These are phyloP conservation scores for Pisolithus marmoratus DNA, from an alignment of 768 basidiomycete species.

Conservation along the genomic window DNA sequence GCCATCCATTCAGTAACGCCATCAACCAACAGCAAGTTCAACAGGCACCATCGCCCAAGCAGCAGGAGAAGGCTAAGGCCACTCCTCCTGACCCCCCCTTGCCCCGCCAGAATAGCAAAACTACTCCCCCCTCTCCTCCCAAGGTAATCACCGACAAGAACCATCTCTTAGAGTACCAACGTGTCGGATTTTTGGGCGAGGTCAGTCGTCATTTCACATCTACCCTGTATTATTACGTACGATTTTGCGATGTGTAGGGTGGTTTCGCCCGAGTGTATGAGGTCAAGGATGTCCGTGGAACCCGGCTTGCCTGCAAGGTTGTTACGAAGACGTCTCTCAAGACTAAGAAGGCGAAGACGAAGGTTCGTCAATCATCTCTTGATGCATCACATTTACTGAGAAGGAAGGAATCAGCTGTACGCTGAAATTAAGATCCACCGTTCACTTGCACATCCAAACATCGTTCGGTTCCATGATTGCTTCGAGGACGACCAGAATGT, in stretches of 20 bases:
- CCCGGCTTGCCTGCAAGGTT: slow-evolving; percentile 83
- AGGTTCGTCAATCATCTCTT: slow-evolving; percentile 44
- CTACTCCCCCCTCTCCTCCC: slow-evolving; percentile 76
- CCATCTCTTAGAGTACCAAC: slow-evolving; percentile 50
- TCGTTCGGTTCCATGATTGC: slow-evolving; percentile 87
- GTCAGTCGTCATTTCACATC: slow-evolving; percentile 31
- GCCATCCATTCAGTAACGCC: slow-evolving; percentile 40
- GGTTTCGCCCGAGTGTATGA: slow-evolving; percentile 97
- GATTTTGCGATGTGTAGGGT: slow-evolving; percentile 40
- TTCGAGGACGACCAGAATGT: slow-evolving; percentile 96
- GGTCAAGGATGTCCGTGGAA: slow-evolving; percentile 66
- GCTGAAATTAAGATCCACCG: slow-evolving; percentile 99
- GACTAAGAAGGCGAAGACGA: slow-evolving; percentile 96
- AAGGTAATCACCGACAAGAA: slow-evolving; percentile 65
- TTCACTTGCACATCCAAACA: slow-evolving; percentile 85
- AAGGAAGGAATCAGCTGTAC: slow-evolving; percentile 58
- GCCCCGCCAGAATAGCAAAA: slow-evolving; percentile 78
- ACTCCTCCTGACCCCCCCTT: slow-evolving; percentile 56
- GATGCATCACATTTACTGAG: slow-evolving; percentile 2
- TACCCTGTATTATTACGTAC: not conserved
- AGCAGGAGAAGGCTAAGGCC: slow-evolving; percentile 34
- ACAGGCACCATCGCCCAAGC: slow-evolving; percentile 29
- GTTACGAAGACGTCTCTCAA: slow-evolving; percentile 89
- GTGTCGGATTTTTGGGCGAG: slow-evolving; percentile 87
- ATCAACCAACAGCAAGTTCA: slow-evolving; percentile 31